Conservation (phyloP, 1,139 yeast species). For the Suhomyces maxii region DNA sequence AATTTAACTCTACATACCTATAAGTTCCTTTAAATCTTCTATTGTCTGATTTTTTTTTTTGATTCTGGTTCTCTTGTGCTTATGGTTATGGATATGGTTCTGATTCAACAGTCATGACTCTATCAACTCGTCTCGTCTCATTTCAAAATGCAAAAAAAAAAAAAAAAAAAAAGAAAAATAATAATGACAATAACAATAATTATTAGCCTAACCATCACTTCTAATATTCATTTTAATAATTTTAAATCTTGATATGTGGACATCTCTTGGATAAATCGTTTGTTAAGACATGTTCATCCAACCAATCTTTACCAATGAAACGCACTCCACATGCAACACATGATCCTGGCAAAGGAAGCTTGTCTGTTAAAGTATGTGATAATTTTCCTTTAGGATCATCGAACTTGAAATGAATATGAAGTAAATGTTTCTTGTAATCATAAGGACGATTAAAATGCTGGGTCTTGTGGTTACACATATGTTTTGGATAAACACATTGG, state of each 20-base stretch:
- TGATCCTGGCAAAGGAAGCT: constrained; percentile 39
- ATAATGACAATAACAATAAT: no score
- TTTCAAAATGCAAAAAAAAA: no score
- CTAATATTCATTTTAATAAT: no score
- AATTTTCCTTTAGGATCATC: constrained; percentile 47
- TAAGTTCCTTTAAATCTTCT: no score
- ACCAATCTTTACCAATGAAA: constrained; percentile 41
- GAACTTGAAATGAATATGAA: constrained; percentile 46
- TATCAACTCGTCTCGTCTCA: no score
- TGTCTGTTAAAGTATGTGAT: constrained; percentile 46
- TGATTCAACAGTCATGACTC: no score
- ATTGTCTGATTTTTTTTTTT: no score
- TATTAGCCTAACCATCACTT: no score
- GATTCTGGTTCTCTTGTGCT: no score
- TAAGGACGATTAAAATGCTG: constrained; percentile 50
- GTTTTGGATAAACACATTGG: constrained; percentile 46
- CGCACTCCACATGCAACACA: constrained; percentile 42
- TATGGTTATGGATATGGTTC: no score
- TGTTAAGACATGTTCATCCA: constrained; percentile 42
- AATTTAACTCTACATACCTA: no score
- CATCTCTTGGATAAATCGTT: constrained; percentile 16
- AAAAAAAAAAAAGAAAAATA: no score
- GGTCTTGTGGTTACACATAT: constrained; percentile 45
- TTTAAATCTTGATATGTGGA: constrained; percentile 3
- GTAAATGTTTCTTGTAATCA: constrained; percentile 48